Percentiles rank a stretch among this genome's conserved stretches.
phyloP scores from a whole-genome alignment of 2,329 filamentous ascomycete species.

The Clarireedia hainanense region DNA sequence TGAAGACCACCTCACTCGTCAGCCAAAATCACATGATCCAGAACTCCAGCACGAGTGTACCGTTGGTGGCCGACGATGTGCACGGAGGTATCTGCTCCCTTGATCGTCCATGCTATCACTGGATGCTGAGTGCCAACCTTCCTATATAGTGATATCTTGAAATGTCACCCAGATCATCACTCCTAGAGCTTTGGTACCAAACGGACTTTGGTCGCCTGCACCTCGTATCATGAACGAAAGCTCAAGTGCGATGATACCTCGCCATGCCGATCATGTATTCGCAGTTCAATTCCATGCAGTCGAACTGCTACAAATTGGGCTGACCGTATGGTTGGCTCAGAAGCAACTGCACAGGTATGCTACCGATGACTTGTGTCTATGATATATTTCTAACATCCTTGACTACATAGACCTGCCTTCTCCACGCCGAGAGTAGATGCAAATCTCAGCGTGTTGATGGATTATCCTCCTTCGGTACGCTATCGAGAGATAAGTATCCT shows the following conservation, averaged over 20 bases:
- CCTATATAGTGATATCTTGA: constrained; percentile 18
- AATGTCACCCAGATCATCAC: constrained; percentile 21
- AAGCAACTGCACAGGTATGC: neutral
- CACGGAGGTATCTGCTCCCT: constrained; percentile 12
- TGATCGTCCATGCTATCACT: neutral
- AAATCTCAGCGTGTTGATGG: neutral
- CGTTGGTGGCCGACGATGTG: constrained; percentile 20
- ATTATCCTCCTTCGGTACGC: neutral
- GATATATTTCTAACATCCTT: neutral
- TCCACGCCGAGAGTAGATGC: constrained; percentile 1
- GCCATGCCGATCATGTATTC: constrained; percentile 34
- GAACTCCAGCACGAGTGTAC: constrained; percentile 13
- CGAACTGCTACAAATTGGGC: neutral
- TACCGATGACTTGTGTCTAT: too few species aligned
- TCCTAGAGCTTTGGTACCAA: constrained; percentile 18
- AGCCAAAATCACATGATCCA: constrained; percentile 19
- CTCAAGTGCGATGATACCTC: constrained; percentile 37
- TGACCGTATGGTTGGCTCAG: neutral
- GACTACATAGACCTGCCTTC: neutral
- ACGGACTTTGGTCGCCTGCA: constrained; percentile 35
- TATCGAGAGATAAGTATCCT: constrained; percentile 6
- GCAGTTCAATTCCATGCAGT: constrained; percentile 33
- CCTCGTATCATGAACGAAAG: constrained; percentile 39
- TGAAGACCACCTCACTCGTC: constrained; percentile 23
- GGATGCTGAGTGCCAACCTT: neutral